Evolutionary conservation across 345 rosid genomes (phyloP), one percentile per base, ranked within the genome.

Genomic region (Clarkia xantiana): DNA sequence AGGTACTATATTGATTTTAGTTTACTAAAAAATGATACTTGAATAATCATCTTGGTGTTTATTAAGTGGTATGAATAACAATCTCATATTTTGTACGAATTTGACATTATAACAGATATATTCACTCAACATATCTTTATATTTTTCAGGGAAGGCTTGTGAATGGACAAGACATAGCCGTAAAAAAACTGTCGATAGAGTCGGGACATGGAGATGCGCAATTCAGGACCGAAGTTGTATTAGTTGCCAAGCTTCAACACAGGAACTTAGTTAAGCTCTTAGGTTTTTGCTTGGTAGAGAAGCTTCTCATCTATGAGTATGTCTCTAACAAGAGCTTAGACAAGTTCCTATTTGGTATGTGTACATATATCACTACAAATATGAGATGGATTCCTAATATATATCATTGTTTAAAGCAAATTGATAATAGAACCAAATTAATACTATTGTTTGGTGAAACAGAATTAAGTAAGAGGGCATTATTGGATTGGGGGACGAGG

Each of bases 241-340:
- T 79, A 18, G 76, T 82, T 42, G 81, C 79, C 0, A 76, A 71
- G 51, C 65, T 82, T 23, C 51, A 48, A 1, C 51, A 48, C 39
- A 29, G 51, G 2, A 48, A 48, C 51, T 7, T 48, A 15, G 51
- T 48, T 12, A 29, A 16, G 39, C 25, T 48, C n/a, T 17, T 48
- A 4, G 51, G 51, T 4, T 48, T 48, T 38, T 9, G 51, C 39
- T 29, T 29, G 39, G 51, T 20, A 1, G 51, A 48, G 51, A 48
- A 38, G 51, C 51, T 48, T 18, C 51, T 48, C 17, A 23, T 48
- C 51, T 80, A 80, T 1, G 94, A 84, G 57, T 80, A 71, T 48
- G 62, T 84, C 88, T 81, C 81, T 4, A 80, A 84, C 61, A 68
- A 65, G 64, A 84, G 94, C 55, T 60, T 84, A 56, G 89, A 84